Base-by-base conservation (phyloP, 2,329 filamentous ascomycete species). In the Phyllosticta citrichinensis region DNA sequence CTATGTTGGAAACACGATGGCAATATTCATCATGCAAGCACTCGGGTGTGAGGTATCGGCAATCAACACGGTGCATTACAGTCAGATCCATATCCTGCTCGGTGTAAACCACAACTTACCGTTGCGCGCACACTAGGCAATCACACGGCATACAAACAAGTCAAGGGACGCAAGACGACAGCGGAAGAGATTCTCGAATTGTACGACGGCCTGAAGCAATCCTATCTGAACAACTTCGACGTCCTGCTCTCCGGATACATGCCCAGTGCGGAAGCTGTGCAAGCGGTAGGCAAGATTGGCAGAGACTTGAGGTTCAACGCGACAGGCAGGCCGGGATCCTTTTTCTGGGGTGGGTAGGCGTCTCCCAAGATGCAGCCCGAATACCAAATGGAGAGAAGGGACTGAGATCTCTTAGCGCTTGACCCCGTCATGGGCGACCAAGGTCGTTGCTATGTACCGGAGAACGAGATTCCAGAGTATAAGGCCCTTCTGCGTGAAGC, bases 401-500 rank as follows among this genome's bases (percentile, higher is more conserved):
- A 55, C 52, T 62, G 56, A 53, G 24, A 12, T 17, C 4, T 35
- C 3, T 52, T 64, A 85, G 90, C 96, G 2, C 81, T 99, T 25
- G 94, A 99, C 73, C 94, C 95, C 0, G 94, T 99, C 55, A 99
- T 99, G 94, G 94, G 94, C 30, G 94, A 99, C 72, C 91, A 97
- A 69, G 94, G 91, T 56, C 85, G 83, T 66, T 80, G 99, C 12
- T 99, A 99, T 70, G 93, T 99, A 8, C 89, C 87, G 5, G 87
- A 93, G 67, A 91, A 96, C 65, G 91, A 96, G 3, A 89, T 97
- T 17, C 92, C 92, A 0, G 91, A 89, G 14, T 99, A 97, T 74
- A 93, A 91, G 75, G 80, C 80, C 24, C 79, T 96, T 62, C 79
- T 97, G 22, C 81, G 81, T 40, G 82, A 93, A 68, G 93, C 94